Conservation (phyloP, 129 eudicot genomes). For the Flaveria sonorensis region DNA sequence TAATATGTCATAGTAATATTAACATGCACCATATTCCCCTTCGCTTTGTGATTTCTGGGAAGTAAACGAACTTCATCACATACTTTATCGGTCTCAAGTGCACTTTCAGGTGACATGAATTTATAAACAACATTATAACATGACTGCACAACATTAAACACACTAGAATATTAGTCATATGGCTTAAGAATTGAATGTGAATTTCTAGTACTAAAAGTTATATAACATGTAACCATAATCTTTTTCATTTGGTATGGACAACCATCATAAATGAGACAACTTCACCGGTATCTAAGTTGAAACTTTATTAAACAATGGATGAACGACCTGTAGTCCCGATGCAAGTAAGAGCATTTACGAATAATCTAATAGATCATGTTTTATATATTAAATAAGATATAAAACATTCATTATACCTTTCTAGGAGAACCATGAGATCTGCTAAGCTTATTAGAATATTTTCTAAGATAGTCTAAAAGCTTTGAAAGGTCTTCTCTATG, state of each 20-base stretch:
- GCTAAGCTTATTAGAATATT: slow-evolving; percentile 52
- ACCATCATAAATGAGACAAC: slow-evolving; percentile 85
- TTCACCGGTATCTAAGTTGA: slow-evolving; percentile 71
- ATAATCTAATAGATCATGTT: neutral
- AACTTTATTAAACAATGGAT: slow-evolving; percentile 74
- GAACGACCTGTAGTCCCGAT: slow-evolving; percentile 53
- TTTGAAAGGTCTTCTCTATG: slow-evolving; percentile 70
- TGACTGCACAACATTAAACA: slow-evolving; percentile 47
- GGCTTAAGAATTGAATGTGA: neutral
- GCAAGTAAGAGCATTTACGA: neutral
- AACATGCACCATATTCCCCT: slow-evolving; percentile 55
- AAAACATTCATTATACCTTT: slow-evolving; percentile 37
- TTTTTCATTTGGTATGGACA: slow-evolving; percentile 82
- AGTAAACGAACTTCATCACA: slow-evolving; percentile 68
- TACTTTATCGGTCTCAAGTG: slow-evolving; percentile 60
- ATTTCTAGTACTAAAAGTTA: neutral
- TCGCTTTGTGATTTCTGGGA: slow-evolving; percentile 73
- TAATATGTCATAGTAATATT: neutral
- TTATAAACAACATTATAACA: slow-evolving; percentile 65
- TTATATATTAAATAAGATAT: neutral
- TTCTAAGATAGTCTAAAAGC: slow-evolving; percentile 63
- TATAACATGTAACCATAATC: slow-evolving; percentile 46
- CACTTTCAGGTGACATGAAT: slow-evolving; percentile 92
- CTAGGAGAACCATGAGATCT: slow-evolving; percentile 33
- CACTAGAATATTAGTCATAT: neutral